Evolutionary conservation across 2,329 filamentous ascomycete species (phyloP).

Genomic region (Botrytis tulipae): DNA sequence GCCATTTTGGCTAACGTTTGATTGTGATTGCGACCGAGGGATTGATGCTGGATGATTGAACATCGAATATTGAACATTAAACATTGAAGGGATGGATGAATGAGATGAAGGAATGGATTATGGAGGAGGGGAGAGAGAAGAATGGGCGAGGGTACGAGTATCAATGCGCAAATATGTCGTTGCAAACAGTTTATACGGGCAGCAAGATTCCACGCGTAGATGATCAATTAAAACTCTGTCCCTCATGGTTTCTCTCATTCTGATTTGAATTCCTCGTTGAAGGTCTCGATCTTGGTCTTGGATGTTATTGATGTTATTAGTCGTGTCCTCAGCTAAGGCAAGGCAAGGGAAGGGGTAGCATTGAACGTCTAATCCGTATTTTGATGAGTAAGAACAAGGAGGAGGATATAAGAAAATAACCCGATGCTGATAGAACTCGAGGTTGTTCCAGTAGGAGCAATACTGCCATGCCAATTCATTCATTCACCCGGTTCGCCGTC

Average conservation of each 20-base stretch:
- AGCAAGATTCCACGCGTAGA: background rate
- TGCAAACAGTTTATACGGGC: background rate
- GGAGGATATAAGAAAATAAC: slow-evolving; percentile 4
- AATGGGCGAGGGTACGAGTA: background rate
- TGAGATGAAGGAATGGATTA: background rate
- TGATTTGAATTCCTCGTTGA: background rate
- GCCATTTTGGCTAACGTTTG: too few species aligned
- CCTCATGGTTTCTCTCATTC: background rate
- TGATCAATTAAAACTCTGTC: background rate
- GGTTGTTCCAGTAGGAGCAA: background rate
- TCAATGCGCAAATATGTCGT: background rate
- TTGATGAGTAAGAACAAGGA: slow-evolving; percentile 3
- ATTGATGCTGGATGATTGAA: background rate
- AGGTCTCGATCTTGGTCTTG: background rate
- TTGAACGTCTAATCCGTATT: background rate
- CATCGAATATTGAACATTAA: too few species aligned
- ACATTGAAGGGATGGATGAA: background rate
- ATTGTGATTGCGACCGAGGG: background rate
- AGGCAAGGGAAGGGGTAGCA: background rate
- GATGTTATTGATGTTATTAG: background rate
- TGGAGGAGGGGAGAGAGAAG: background rate
- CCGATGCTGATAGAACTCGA: background rate
- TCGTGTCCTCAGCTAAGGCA: background rate
- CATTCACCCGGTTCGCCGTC: background rate
- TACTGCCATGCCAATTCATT: background rate